Evolutionary conservation across 306 rosid genomes (phyloP), one percentile per base, ranked within the genome.

Genomic region (Begonia fuchsioides): DNA sequence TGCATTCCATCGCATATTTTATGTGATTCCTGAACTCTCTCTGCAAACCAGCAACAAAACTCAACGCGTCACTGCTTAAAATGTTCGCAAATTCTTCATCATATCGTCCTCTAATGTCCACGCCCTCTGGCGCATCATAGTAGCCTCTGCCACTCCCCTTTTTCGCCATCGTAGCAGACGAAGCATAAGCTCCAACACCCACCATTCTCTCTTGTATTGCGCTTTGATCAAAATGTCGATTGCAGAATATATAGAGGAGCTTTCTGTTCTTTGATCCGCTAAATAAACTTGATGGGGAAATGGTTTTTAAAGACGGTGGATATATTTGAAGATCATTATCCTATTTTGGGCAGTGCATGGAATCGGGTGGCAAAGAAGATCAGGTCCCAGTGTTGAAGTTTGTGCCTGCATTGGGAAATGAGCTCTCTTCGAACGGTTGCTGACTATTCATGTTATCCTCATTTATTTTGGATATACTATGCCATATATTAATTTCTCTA

Each of bases 51-150:
- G 72, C 82, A 54, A 84, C 84, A 15, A 81, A 90, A 45, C 51
- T 13, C 71, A 90, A 39, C 9, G 97, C 95, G 49, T 90, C 93
- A 63, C 54, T 78, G n/a, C 65, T 84, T 5, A 81, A 72, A 13
- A 81, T 90, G 54, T 49, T 79, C 0, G 82, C 80, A 44, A 70
- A 81, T 38, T 81, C 87, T 10, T 64, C 68, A 10, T 84, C 87
- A 3, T 78, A 84, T 18, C 92, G 67, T 51, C 95, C 97, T 32
- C 77, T 46, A 41, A 84, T 69, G 40, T 84, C 95, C 44, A 84
- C 84, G 50, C 79, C 82, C 35, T 79, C 81, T 11, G 92, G 90
- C 26, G 66, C 72, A 12, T 90, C 87, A 41, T 41, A 41, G 43
- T 84, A 88, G 56, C 70, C 56, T 57, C 32, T 45, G 45, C 43